Evolutionary conservation across 441 rosid species (phyloP), one percentile per base, ranked within the genome.

Genomic region (Jatropha podagrica): DNA sequence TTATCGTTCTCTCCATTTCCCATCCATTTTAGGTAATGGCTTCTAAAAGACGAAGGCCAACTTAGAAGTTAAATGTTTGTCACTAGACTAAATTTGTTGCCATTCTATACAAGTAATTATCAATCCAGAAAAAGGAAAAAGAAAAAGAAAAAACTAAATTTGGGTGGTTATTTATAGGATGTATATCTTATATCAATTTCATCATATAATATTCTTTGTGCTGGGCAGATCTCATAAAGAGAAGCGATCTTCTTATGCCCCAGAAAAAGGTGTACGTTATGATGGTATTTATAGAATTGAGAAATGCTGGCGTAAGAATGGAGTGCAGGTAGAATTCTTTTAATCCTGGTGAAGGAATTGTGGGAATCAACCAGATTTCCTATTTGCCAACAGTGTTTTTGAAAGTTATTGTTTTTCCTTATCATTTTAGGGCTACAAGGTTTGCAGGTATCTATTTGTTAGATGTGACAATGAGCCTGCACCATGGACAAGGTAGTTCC

Each of bases 401-500:
- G 67, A 64, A 42, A 26, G 20, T 23, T 49, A 63, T 56, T 76
- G 71, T 38, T 18, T 74, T 44, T 65, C 20, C 12, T 15, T 65
- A 27, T 14, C 42, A 49, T 55, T 26, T 42, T 66, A 87, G 94
- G 91, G 92, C 41, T 83, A 80, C 14, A 77, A 85, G 72, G 90
- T 87, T 10, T 88, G 91, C 61, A 81, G 96, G 63, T 93, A 89
- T 81, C 82, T 92, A 5, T 93, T 93, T 74, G 96, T 92, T 2
- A 85, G 98, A 76, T 92, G 98, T 81, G 98, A 93, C 81, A 92
- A 90, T 60, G 89, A 88, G 54, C 89, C 97, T 59, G 98, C 97
- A 20, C 97, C 97, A 18, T 93, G 98, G 98, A 89, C 93, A 2
- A 90, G 94, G 98, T 94, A 76, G 76, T 59, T 54, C 41, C 27